Evolutionary conservation across 345 rosid species (phyloP), one percentile per base, ranked within the genome.

Genomic region (Conringia planisiliqua): DNA sequence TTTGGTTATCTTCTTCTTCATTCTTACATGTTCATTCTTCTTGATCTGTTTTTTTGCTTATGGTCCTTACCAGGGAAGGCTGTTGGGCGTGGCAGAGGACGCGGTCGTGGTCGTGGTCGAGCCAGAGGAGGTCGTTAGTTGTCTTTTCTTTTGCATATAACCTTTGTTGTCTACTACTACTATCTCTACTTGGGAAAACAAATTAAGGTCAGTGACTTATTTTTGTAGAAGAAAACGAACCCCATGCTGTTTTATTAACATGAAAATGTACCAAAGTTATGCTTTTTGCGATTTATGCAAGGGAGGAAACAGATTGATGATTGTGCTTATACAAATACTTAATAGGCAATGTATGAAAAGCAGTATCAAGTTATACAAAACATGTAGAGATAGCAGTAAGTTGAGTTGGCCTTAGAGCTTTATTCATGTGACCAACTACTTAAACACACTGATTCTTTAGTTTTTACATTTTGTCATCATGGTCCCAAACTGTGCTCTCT

Each of bases 61-160:
- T 52, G 3, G 10, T 33, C 40, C 16, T 79, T 36, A 54, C 59
- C 36, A 94, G 98, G 97, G 66, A 88, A 78, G 77, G 79, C 96
- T 67, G 17, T 87, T 85, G 96, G 97, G 56, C 92, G 97, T 5
- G 91, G 98, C 7, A 77, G 93, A 68, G 96, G 96, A 8, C 88
- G 96, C 0, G 96, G 97, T 0, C 97, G 97, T 3, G 98, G 97
- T 17, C 90, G 93, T 10, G 90, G 89, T 9, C 78, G 93, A 18
- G 96, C 93, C 11, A 84, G 92, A 39, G 95, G 97, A 39, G 98
- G 97, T 22, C 93, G 89, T 64, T 91, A 84, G 79, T 55, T 42
- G 36, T 27, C 3, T 13, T 22, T 50, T 39, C 33, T 61, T 12
- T 24, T 60, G 47, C 47, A 38, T 60, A 38, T 27, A 26, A 7